Base-by-base conservation (phyloP, 1,284 basidiomycete genomes). In the Sanghuangporus weigelae region DNA sequence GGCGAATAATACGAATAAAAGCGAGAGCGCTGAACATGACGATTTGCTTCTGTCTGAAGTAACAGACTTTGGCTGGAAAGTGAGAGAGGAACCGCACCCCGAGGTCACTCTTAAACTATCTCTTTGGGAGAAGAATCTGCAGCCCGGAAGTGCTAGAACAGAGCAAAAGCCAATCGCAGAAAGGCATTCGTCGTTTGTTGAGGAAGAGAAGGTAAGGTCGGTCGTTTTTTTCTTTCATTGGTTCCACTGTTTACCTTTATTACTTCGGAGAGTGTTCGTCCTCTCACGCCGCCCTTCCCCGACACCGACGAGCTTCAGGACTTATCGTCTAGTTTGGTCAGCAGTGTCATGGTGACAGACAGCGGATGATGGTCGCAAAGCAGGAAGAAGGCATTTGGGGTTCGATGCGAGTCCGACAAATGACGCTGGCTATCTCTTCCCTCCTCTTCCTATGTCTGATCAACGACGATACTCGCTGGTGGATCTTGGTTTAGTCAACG, bases 391-490 rank as follows among this genome's bases (percentile, higher is more conserved):
- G 3, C 59, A 61, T 39, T 61, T 49, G 14, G 36, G 51, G 1
- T 14, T 44, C 35, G 39, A 19, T 31, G 16, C 36, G 23, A 62
- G 31, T 31, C 39, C 60, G 16, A 46, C 40, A 11, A n/a, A 36
- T 11, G 51, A 42, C 8, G 26, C 23, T n/a, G 48, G 21, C 16
- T 26, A 49, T 10, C 14, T 51, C 12, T 56, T 63, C 16, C 21
- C n/a, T 11, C 56, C 56, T 8, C n/a, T 46, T 8, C 57, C 26
- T 8, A 54, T 58, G 7, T 57, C 57, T 16, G 62, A 63, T 1
- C 39, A 38, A 38, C 46, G 57, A 39, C 62, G 62, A 10, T 63
- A 53, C 36, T 58, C 62, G 12, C 56, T 63, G 23, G 21, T 63
- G 3, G 62, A 63, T 46, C n/a, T 21, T 10, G 55, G 60, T 1